Conservation (phyloP, 805 yeast species). For the Myxozyma geophila region DNA sequence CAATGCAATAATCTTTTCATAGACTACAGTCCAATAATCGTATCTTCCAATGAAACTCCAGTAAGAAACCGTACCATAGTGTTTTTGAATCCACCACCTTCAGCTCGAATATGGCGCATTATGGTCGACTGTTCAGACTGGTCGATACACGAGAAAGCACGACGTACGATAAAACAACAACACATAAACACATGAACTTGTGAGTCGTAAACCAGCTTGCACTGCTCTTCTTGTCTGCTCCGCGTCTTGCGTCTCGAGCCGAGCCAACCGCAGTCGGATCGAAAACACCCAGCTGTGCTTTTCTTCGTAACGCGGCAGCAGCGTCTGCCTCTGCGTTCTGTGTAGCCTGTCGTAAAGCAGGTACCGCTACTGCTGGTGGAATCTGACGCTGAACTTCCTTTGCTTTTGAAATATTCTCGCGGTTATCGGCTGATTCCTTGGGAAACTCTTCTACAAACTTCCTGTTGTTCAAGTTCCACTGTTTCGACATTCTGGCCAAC, state of each 20-base stretch:
- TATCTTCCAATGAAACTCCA: too few species aligned
- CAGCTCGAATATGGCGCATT: not conserved
- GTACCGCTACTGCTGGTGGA: conserved; percentile 26
- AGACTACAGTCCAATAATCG: too few species aligned
- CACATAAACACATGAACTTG: conserved; percentile 23
- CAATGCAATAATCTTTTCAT: too few species aligned
- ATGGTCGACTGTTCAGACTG: not conserved
- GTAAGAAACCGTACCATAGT: too few species aligned
- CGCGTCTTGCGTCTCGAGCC: not conserved
- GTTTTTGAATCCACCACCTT: too few species aligned
- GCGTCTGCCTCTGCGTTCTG: not conserved
- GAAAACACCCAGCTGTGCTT: conserved; percentile 11
- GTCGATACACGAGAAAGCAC: conserved; percentile 16
- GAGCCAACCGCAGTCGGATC: conserved; percentile 11
- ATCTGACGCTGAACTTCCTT: not conserved
- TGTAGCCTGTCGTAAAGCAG: not conserved
- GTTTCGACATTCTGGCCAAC: conserved; percentile 63
- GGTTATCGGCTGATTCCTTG: conserved; percentile 58
- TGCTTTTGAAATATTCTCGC: conserved; percentile 41
- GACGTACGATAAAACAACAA: conserved; percentile 9
- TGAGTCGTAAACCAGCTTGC: conserved; percentile 22
- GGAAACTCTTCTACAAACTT: conserved; percentile 70
- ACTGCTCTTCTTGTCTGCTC: not conserved
- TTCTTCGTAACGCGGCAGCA: not conserved
- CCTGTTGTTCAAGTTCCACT: conserved; percentile 69